These are phyloP conservation scores for Hibiscus mutabilis DNA, from an alignment of 345 rosid species.

Conservation along the genomic window DNA sequence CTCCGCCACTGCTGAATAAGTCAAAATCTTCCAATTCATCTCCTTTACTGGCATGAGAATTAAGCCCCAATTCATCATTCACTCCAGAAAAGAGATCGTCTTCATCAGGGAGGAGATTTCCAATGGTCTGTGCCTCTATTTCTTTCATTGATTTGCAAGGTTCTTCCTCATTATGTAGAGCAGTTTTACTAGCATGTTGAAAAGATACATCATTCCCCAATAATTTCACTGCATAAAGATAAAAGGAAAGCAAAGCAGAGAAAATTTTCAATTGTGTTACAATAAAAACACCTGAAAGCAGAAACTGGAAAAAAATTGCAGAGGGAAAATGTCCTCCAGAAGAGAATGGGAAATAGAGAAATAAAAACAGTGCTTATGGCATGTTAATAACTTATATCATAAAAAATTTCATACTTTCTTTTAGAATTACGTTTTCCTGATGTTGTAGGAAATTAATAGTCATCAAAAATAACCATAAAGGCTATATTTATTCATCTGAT, in stretches of 20 bases:
- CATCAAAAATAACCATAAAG: neutral
- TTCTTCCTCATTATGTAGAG: conserved; percentile 47
- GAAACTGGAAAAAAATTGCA: conserved; percentile 3
- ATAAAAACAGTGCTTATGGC: neutral
- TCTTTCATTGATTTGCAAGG: conserved; percentile 69
- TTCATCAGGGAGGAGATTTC: conserved; percentile 89
- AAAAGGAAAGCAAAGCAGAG: conserved; percentile 3
- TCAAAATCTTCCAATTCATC: conserved; percentile 80
- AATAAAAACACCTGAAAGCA: neutral
- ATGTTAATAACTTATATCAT: no score
- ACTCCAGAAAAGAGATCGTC: conserved; percentile 87
- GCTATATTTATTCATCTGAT: neutral
- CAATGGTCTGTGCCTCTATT: conserved; percentile 82
- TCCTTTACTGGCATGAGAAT: conserved; percentile 36
- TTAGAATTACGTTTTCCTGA: neutral
- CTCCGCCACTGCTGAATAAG: conserved; percentile 83
- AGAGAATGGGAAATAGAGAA: no score
- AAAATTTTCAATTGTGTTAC: neutral
- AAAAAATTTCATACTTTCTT: neutral
- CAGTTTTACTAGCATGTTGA: conserved; percentile 36
- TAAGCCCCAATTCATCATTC: conserved; percentile 49
- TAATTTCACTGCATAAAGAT: conserved; percentile 45
- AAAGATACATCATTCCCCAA: conserved; percentile 38
- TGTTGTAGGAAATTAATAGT: neutral
- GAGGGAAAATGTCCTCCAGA: neutral